Evolutionary conservation across 2,329 filamentous ascomycete species (phyloP), one percentile per base, ranked within the genome.

Genomic region (Dothideomycetes sp.): DNA sequence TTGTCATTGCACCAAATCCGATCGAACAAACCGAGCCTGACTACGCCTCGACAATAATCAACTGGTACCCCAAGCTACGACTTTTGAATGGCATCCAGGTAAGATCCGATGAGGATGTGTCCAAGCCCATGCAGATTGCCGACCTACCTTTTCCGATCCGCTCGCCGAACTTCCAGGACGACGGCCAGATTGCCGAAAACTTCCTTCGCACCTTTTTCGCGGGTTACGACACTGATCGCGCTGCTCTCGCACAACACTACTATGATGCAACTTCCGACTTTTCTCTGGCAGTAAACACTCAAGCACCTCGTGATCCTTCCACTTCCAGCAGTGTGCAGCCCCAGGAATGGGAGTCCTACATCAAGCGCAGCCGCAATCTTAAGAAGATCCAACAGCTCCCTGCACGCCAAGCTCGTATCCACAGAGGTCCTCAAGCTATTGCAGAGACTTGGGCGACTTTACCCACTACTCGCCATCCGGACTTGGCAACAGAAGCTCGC

Each of bases 11-110:
- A 8, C 79, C 76, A 37, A 94, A 93, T 49, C 84, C 86, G 0
- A 75, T 94, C 44, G 62, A 67, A 41, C 47, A 64, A 51, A 48
- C 52, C 38, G 50, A 62, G 40, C 52, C 59, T 17, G 58, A 73
- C 44, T 83, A 81, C 57, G 71, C 75, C 43, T 64, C 72, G 12
- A 81, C 85, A 36, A 65, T 95, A 42, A 66, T 84, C 19, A 75
- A 77, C 31, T 93, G 86, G 81, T 96, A 85, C 54, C 88, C 86
- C 1, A 81, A 77, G 43, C 72, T 96, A 12, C 77, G 79, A 51
- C 74, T 79, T 44, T 66, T 96, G 48, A 94, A 93, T 58, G 77
- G 78, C 40, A 66, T 75, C 4, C 75, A 81, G 53, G 75, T 94
- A 14, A 77, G 86, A 44, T 83, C 81, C 1, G 71, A 79, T 1